These are phyloP conservation scores for Fusarium nodosum DNA, from an alignment of 2,329 filamentous ascomycete genomes.

Conservation along the genomic window DNA sequence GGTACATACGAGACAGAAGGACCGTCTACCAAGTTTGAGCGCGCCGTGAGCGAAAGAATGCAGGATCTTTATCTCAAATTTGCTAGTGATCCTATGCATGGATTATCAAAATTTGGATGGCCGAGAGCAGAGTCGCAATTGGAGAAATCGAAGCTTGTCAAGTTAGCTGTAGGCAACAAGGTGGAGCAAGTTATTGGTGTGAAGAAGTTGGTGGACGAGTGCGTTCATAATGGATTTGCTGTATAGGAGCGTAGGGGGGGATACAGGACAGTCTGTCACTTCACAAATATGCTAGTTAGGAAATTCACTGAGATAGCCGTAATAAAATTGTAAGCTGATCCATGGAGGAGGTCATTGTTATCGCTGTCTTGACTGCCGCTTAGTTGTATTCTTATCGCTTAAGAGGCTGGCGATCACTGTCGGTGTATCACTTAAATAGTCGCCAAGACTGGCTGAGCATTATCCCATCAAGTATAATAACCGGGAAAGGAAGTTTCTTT, in stretches of 20 bases:
- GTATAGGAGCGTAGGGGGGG: background rate
- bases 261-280: background rate
- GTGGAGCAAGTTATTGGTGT: slow-evolving; percentile 14
- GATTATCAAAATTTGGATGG: slow-evolving; percentile 19
- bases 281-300: background rate
- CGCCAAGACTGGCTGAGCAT: background rate
- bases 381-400: background rate
- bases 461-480: background rate
- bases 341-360: background rate
- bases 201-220: slow-evolving; percentile 14
- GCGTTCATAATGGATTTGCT: slow-evolving; percentile 14
- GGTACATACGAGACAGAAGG: slow-evolving; percentile 24
- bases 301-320: background rate
- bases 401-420: background rate
- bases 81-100: slow-evolving; percentile 24
- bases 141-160: slow-evolving; percentile 8
- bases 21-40: slow-evolving; percentile 27
- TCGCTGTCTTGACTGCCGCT: background rate
- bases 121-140: background rate
- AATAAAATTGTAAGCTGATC: too few relatives aligned
- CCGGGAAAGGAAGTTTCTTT: background rate
- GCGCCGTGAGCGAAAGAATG: slow-evolving; percentile 29
- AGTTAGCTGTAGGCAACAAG: slow-evolving; percentile 23
- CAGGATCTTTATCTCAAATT: slow-evolving; percentile 37
- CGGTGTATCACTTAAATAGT: background rate